Evolutionary conservation across 139 green algal genomes (phyloP).

Genomic region (Closterium sp.): DNA sequence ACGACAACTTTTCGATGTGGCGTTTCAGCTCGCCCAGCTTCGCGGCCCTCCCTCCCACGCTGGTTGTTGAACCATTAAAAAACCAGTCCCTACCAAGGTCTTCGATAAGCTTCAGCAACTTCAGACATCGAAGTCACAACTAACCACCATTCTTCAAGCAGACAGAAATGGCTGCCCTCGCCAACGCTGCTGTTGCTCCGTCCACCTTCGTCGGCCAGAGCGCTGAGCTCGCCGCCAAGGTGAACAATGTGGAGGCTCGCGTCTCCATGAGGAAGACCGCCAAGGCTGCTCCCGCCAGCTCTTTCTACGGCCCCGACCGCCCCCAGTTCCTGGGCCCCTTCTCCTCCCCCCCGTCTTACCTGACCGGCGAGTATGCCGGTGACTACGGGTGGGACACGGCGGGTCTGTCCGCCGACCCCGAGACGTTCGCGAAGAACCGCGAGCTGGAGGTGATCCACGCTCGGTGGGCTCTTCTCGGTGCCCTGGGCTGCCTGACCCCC

Average conservation of each 20-base stretch:
- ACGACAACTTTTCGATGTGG: not conserved
- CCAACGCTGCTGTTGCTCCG: slow-evolving; percentile 1
- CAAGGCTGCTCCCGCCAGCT: slow-evolving; percentile 10
- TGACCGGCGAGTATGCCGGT: slow-evolving; percentile 28
- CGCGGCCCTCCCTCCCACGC: not conserved
- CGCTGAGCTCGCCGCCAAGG: slow-evolving; percentile 20
- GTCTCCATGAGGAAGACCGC: slow-evolving; percentile 24
- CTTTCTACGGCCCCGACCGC: slow-evolving; percentile 35
- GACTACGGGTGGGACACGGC: slow-evolving; percentile 86
- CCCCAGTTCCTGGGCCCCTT: slow-evolving; percentile 53
- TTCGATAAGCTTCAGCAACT: not conserved
- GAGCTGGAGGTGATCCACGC: slow-evolving; percentile 83
- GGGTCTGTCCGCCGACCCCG: slow-evolving; percentile 89
- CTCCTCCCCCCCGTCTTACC: slow-evolving; percentile 46
- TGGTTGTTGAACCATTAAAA: not conserved
- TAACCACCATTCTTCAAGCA: not conserved
- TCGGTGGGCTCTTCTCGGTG: slow-evolving; percentile 85
- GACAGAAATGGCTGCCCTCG: not conserved
- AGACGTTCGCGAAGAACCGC: slow-evolving; percentile 68
- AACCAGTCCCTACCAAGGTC: not conserved
- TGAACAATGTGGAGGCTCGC: slow-evolving; percentile 8
- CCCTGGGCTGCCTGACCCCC: slow-evolving; percentile 69
- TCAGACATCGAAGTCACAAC: not conserved
- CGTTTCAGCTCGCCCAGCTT: not conserved
- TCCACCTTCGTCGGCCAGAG: slow-evolving; percentile 40